Evolutionary conservation across 202 grass and related monocot genomes (phyloP).

Genomic region (Dendrocalamus latiflorus): DNA sequence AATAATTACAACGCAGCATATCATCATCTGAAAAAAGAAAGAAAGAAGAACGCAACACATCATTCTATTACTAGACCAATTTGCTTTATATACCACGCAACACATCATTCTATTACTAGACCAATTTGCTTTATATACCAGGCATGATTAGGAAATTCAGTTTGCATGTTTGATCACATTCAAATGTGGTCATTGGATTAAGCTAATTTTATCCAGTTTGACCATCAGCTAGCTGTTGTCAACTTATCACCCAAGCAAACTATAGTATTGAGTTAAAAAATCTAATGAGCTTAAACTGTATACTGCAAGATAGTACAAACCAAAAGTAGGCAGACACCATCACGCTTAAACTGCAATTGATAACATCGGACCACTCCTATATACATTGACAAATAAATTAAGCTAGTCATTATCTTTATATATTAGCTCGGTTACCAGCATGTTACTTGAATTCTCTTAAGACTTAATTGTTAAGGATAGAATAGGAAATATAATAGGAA

Average conservation of each 20-base stretch:
- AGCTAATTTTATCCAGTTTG: not conserved
- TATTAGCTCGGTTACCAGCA: not conserved
- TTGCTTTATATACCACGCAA: no score
- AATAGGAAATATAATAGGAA: no score
- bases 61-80: no score
- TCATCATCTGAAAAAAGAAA: not conserved
- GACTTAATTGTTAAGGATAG: not conserved
- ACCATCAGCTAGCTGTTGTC: not conserved
- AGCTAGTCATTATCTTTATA: not conserved
- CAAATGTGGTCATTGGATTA: not conserved
- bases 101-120: conserved; percentile 9
- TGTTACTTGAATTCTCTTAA: not conserved
- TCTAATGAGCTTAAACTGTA: conserved; percentile 6
- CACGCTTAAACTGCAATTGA: not conserved
- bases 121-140: not conserved
- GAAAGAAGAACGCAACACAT: not conserved
- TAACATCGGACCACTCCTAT: not conserved
- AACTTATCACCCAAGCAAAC: conserved; percentile 4
- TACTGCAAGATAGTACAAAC: not conserved
- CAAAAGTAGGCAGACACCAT: not conserved
- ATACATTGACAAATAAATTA: conserved; percentile 13
- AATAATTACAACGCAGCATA: conserved; percentile 8
- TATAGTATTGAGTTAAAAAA: not conserved
- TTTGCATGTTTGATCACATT: not conserved
- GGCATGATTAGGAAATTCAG: not conserved